Conservation (phyloP, 1,284 basidiomycete species). For the Fomes fomentarius region DNA sequence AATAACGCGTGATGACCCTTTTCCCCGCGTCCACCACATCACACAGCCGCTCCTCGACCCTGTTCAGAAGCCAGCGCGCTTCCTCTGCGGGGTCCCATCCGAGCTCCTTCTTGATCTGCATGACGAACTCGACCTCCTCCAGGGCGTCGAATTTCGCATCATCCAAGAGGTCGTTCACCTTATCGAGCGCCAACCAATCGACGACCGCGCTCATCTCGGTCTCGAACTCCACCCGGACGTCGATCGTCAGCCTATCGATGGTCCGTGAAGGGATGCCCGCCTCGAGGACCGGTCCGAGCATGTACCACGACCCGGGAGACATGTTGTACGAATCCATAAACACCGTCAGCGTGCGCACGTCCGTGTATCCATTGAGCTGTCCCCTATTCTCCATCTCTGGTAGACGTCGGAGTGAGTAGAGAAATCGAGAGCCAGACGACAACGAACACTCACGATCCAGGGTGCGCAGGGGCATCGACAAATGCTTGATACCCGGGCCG, state of each 20-base stretch:
- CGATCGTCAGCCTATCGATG: constrained; percentile 3
- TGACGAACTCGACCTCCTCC: constrained; percentile 5
- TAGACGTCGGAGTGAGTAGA: too few species aligned
- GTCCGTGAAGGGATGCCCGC: neutral
- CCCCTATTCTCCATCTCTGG: neutral
- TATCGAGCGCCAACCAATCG: constrained; percentile 8
- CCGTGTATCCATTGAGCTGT: constrained; percentile 1
- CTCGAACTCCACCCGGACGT: constrained; percentile 4
- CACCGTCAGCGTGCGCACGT: constrained; percentile 7
- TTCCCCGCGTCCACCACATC: neutral
- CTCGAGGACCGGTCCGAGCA: constrained; percentile 9
- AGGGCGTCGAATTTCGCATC: constrained; percentile 6
- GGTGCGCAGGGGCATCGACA: constrained; percentile 2
- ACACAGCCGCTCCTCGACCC: neutral
- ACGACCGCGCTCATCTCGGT: constrained; percentile 2
- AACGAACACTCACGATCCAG: neutral
- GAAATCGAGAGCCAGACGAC: too few species aligned
- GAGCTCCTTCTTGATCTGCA: constrained; percentile 1
- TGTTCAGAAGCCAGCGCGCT: neutral
- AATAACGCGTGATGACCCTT: constrained; percentile 1
- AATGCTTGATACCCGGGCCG: constrained; percentile 5
- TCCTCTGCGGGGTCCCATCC: neutral
- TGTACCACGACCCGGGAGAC: constrained; percentile 8
- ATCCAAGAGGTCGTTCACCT: constrained; percentile 13
- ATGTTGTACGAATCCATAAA: constrained; percentile 7